phyloP scores from a whole-genome alignment of 1,284 basidiomycete species.

The Ustilago sp. region DNA sequence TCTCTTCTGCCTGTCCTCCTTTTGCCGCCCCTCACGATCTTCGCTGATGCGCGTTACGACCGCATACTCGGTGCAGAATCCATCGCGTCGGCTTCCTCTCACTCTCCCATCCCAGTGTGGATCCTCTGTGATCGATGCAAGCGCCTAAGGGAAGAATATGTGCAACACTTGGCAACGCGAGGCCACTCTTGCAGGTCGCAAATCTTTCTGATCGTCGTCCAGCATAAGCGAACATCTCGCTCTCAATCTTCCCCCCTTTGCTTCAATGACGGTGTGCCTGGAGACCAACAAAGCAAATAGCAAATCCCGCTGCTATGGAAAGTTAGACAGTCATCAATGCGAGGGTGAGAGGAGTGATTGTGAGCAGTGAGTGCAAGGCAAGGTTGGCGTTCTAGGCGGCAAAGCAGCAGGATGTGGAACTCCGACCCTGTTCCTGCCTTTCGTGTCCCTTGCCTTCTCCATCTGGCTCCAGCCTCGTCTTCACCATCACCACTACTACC shows the following conservation, averaged over 20 bases:
- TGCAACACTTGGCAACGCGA: not conserved
- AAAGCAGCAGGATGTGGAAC: constrained; percentile 1
- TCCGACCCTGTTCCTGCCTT: constrained; percentile 7
- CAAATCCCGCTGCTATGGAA: not conserved
- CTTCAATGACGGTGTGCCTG: constrained; percentile 7
- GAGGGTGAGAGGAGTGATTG: not conserved
- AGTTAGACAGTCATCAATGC: not conserved
- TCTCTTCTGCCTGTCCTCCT: not conserved
- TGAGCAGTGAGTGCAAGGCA: not conserved
- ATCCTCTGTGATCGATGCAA: not conserved
- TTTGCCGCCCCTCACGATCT: not conserved
- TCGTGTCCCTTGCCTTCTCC: not conserved
- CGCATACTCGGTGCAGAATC: constrained; percentile 30
- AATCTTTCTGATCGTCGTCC: constrained; percentile 30
- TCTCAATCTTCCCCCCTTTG: not conserved
- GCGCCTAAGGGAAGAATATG: not conserved
- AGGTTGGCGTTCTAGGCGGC: not conserved
- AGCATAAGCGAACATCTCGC: constrained; percentile 31
- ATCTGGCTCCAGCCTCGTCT: constrained; percentile 2
- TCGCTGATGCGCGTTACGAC: constrained; percentile 23
- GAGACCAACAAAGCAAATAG: constrained; percentile 3
- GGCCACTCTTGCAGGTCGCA: not conserved
- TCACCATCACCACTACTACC: not conserved
- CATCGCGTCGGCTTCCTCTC: not conserved
- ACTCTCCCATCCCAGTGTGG: not conserved